Percentiles rank a stretch among this genome's conserved stretches.
phyloP scores from a whole-genome alignment of 2,329 filamentous ascomycete genomes.

The Sarocladiaceae sp. region DNA sequence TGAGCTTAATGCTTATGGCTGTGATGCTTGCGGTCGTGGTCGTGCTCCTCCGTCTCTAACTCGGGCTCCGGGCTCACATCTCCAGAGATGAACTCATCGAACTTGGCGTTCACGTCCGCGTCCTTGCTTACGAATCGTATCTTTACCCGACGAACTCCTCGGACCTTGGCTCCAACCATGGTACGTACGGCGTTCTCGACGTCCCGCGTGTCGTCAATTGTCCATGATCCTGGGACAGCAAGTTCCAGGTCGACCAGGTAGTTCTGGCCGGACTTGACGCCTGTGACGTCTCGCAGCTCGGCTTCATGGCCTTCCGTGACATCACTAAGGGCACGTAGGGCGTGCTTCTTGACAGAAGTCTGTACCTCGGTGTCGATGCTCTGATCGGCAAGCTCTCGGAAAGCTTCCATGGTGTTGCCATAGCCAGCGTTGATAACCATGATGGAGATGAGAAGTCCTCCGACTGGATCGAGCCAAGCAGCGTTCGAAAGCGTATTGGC shows the following conservation, averaged over 20 bases:
- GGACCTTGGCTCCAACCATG: slow-evolving; percentile 69
- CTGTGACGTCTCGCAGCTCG: slow-evolving; percentile 74
- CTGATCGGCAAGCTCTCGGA: slow-evolving; percentile 88
- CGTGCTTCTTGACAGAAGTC: slow-evolving; percentile 63
- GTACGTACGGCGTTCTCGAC: slow-evolving; percentile 73
- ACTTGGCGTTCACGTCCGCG: slow-evolving; percentile 49
- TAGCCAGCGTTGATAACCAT: slow-evolving; percentile 90
- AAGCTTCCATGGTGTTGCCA: slow-evolving; percentile 75
- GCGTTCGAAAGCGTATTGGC: slow-evolving; percentile 83
- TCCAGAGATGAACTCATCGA: slow-evolving; percentile 75
- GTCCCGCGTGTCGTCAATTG: slow-evolving; percentile 62
- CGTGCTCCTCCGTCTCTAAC: slow-evolving; percentile 38
- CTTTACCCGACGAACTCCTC: slow-evolving; percentile 78
- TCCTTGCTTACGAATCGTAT: slow-evolving; percentile 78
- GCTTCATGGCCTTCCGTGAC: slow-evolving; percentile 54
- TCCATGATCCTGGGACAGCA: slow-evolving; percentile 72
- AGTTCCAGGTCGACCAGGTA: slow-evolving; percentile 90
- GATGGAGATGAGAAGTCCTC: slow-evolving; percentile 84
- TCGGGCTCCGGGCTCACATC: slow-evolving; percentile 56
- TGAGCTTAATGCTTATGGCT: slow-evolving; percentile 13
- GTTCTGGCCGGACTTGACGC: slow-evolving; percentile 94
- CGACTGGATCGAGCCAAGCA: slow-evolving; percentile 90
- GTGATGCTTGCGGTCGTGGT: slow-evolving; percentile 23
- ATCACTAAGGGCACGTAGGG: slow-evolving; percentile 52
- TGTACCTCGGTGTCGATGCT: slow-evolving; percentile 84